Base-by-base conservation (phyloP, 768 basidiomycete genomes). In the Atractiella rhizophila region DNA sequence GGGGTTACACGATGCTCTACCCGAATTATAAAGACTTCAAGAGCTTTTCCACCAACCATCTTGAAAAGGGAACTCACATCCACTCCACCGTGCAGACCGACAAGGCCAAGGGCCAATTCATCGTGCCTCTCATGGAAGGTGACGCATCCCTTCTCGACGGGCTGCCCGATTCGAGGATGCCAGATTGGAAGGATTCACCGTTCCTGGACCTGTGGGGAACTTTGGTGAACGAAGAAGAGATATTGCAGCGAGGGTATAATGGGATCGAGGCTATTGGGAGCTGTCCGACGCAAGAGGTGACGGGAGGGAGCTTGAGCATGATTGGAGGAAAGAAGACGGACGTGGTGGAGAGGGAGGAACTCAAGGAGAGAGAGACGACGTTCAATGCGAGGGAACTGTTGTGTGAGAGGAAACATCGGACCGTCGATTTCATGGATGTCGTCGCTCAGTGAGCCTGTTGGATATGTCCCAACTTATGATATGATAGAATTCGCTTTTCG, bases 11-110 rank as follows among this genome's bases (percentile, higher is more conserved):
- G 38, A 83, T 83, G 81, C 68, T 85, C 24, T 85, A 85, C 53
- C 80, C 81, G 10, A 85, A 83, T 59, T 83, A 69, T 53, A 65
- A 62, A 30, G 64, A 63, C 32, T 80, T 71, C 50, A 55, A 64
- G 28, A 81, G 79, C 23, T 57, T 85, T 6, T 83, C 82, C 45
- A 85, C 79, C n/a, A 85, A 85, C 56, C 81, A 81, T 52, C 66
- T 83, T 40, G 81, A 85, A 61, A 65, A 71, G 15, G 81, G 81
- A 24, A 71, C 73, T 29, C 81, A 85, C 50, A 77, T 83, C 35
- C 69, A 68, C 52, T 63, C 63, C 32, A 60, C 63, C 18, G 67
- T 70, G 15, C 61, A 57, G 20, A 60, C 57, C 19, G 34, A 40
- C 13, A 67, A 67, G 53, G 77, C 73, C 60, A 68, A 68, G 48